These are phyloP conservation scores for Botrytis porri DNA, from an alignment of 2,329 filamentous ascomycete genomes.

Conservation along the genomic window DNA sequence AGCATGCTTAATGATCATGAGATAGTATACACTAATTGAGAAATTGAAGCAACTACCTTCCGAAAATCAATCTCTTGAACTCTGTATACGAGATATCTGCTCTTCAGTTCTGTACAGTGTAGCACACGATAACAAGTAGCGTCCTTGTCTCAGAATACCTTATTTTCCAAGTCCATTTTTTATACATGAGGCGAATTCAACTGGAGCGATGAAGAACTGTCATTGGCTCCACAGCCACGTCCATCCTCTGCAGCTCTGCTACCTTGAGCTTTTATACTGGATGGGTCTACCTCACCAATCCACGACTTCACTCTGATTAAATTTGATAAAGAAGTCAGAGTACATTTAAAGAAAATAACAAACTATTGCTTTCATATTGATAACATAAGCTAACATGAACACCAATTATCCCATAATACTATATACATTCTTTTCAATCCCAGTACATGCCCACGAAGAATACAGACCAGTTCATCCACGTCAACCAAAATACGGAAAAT, in stretches of 20 bases:
- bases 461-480: not conserved
- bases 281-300: not conserved
- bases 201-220: not conserved
- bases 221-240: not conserved
- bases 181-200: not conserved
- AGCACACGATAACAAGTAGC: not conserved
- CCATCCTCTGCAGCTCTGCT: not conserved
- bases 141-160: not conserved
- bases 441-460: not conserved
- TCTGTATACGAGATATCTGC: no score
- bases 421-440: not conserved
- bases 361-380: not conserved
- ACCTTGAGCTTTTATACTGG: not conserved
- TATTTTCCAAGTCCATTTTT: not conserved
- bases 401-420: not conserved
- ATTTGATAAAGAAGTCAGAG: no score
- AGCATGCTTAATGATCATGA: not conserved
- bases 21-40: not conserved
- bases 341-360: not conserved
- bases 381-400: not conserved
- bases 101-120: not conserved
- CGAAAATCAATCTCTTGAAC: not conserved
- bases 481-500: slow-evolving; percentile 7
- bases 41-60: not conserved
- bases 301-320: not conserved